phyloP scores from a whole-genome alignment of 106 monocot genomes.

The Platanthera zijinensis region DNA sequence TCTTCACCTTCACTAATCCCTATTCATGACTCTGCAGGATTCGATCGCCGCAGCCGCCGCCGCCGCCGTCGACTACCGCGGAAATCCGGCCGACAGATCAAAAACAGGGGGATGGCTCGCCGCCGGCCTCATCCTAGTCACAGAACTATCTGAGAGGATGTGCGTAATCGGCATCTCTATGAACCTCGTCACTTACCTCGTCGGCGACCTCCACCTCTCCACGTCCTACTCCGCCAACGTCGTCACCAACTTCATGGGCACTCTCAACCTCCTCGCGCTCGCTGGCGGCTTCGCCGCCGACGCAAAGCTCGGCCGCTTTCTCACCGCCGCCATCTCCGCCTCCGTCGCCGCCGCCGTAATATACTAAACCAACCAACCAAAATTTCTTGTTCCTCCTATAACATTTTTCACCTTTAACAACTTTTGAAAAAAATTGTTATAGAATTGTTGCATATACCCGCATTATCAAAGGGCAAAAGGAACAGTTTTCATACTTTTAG shows the following conservation, averaged over 20 bases:
- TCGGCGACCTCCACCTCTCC: constrained; percentile 59
- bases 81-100: constrained; percentile 54
- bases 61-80: constrained; percentile 35
- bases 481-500: neutral
- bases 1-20: neutral
- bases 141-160: constrained; percentile 65
- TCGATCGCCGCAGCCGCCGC: neutral
- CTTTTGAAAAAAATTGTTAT: too few relatives aligned
- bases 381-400: too few relatives aligned
- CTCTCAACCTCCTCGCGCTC: constrained; percentile 63
- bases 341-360: constrained; percentile 30
- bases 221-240: constrained; percentile 54
- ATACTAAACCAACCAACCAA: too few relatives aligned
- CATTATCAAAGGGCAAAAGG: neutral
- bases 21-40: neutral
- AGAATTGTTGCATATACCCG: too few relatives aligned
- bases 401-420: too few relatives aligned
- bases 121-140: constrained; percentile 60
- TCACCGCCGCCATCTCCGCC: constrained; percentile 50
- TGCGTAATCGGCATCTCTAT: constrained; percentile 72
- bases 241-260: constrained; percentile 89
- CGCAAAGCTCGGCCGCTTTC: constrained; percentile 72
- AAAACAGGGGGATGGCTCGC: constrained; percentile 77
- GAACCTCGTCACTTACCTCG: constrained; percentile 82
- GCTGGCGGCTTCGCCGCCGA: constrained; percentile 69